Base-by-base conservation (phyloP, 2,329 filamentous ascomycete species). In the Coleophoma eucalyptorum region DNA sequence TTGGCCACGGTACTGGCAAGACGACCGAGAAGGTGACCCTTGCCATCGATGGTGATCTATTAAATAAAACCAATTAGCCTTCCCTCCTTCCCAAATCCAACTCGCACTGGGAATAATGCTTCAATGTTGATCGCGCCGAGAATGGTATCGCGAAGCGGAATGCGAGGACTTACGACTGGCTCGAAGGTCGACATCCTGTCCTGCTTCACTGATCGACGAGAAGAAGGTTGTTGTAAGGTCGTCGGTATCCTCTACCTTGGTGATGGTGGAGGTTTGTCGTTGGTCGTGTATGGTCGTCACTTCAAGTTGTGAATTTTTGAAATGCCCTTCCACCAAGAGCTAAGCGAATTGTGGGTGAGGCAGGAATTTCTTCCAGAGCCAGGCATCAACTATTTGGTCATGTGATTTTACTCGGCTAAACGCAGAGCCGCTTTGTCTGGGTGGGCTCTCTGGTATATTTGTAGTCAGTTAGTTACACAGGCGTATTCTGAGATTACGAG, bases 11-110 rank as follows among this genome's bases (percentile, higher is more conserved):
- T 96, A 76, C 86, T 91, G 80, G 93, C 93, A 76, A 99, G 87
- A 77, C 94, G 93, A 83, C 94, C 94, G 78, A 99, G 91, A 76
- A 99, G 89, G 81, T 99, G 94, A 80, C 94, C 94, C 87, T 99
- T 99, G 90, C 92, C 94, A 87, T 99, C 94, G 75, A 99, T 96
- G 81, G 97, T 89, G 81, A 97, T 87, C 91, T 96, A 66, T 60
- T 64, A 53, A 58, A 34, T 64, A 50, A 55, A 43, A 62, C 62
- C 67, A 62, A 71, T 74, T 54, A 63, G 61, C 58, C 67, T 46
- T 55, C 52, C 48, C 50, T 42, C 26, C 53, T 44, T 21, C 53
- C 45, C 50, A 53, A 50, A 34, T 46, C 33, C 26, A 51, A 21
- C 35, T 40, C 18, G 16, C 32, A 20, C 32, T 33, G 35, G 20